phyloP scores from a whole-genome alignment of 164 flowering plant genomes.

The Paratinospora sagittata region DNA sequence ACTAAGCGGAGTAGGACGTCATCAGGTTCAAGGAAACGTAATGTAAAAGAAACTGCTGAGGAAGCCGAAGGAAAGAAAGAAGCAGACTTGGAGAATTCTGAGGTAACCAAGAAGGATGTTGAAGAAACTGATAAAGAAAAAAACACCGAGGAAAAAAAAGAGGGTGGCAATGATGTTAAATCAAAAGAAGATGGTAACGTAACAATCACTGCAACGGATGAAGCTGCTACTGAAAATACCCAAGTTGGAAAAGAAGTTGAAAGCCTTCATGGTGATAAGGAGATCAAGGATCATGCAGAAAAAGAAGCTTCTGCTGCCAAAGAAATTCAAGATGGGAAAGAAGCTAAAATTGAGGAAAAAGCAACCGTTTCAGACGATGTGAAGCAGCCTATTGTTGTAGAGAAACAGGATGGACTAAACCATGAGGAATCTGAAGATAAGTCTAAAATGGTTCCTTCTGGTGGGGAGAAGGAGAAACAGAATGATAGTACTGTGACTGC shows the following conservation, averaged over 20 bases:
- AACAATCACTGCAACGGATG: background rate
- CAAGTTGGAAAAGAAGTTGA: constrained; percentile 16
- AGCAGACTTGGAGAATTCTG: constrained; percentile 25
- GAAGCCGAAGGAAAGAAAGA: constrained; percentile 31
- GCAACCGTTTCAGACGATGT: constrained; percentile 9
- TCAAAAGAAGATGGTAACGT: constrained; percentile 1
- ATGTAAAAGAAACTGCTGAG: constrained; percentile 25
- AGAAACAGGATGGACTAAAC: constrained; percentile 16
- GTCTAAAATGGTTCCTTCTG: background rate
- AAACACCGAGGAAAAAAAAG: background rate
- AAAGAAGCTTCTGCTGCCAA: constrained; percentile 9
- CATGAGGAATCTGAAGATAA: constrained; percentile 18
- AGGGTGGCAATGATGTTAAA: constrained; percentile 6
- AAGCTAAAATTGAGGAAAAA: constrained; percentile 10
- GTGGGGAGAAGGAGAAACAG: constrained; percentile 12
- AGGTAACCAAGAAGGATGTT: constrained; percentile 13
- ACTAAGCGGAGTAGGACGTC: constrained; percentile 44
- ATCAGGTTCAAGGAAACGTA: constrained; percentile 35
- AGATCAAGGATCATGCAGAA: constrained; percentile 2
- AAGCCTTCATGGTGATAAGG: constrained; percentile 11
- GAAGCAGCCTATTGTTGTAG: constrained; percentile 12
- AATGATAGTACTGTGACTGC: constrained; percentile 8
- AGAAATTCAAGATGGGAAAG: constrained; percentile 14
- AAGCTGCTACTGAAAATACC: background rate
- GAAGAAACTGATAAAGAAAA: constrained; percentile 9